Evolutionary conservation across 805 yeast genomes (phyloP).

Genomic region (Kregervanrija pseudodelftensis): DNA sequence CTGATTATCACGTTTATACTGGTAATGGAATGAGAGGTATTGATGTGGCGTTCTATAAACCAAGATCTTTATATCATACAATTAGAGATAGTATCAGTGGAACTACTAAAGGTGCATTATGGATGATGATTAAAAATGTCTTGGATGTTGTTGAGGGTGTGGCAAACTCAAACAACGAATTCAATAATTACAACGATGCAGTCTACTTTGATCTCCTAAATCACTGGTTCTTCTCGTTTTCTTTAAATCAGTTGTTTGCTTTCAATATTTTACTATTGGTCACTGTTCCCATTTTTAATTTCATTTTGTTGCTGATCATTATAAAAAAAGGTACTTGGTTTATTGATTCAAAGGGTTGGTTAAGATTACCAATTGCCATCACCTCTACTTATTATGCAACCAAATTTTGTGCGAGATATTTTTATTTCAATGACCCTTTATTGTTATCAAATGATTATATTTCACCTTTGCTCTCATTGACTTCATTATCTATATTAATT

Average conservation of each 20-base stretch:
- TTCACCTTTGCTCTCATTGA: slow-evolving; percentile 42
- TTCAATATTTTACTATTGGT: slow-evolving; percentile 47
- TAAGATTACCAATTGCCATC: slow-evolving; percentile 57
- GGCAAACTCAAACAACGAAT: slow-evolving; percentile 28
- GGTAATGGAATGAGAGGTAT: slow-evolving; percentile 71
- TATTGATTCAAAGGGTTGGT: slow-evolving; percentile 35
- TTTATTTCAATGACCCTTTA: slow-evolving; percentile 38
- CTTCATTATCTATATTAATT: slow-evolving; percentile 40
- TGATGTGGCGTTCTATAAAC: slow-evolving; percentile 84
- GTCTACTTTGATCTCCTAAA: slow-evolving; percentile 64
- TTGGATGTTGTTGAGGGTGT: slow-evolving; percentile 50
- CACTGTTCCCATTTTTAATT: slow-evolving; percentile 45
- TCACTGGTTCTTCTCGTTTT: slow-evolving; percentile 42
- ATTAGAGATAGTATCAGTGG: slow-evolving; percentile 59
- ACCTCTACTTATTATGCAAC: slow-evolving; percentile 35
- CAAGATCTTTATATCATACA: slow-evolving; percentile 82
- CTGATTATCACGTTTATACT: slow-evolving; percentile 73
- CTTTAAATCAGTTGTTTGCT: slow-evolving; percentile 42
- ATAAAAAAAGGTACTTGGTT: slow-evolving; percentile 42
- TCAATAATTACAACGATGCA: slow-evolving; percentile 31
- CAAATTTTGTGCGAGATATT: slow-evolving; percentile 30
- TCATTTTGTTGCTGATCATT: slow-evolving; percentile 41
- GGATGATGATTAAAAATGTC: slow-evolving; percentile 78
- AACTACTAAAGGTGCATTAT: slow-evolving; percentile 59
- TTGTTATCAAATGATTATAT: slow-evolving; percentile 44